A percentile compares a stretch with the other conserved stretches of the same genome.
Conservation (phyloP, 352 stramenopile genomes). For the Bremia lactucae region DNA sequence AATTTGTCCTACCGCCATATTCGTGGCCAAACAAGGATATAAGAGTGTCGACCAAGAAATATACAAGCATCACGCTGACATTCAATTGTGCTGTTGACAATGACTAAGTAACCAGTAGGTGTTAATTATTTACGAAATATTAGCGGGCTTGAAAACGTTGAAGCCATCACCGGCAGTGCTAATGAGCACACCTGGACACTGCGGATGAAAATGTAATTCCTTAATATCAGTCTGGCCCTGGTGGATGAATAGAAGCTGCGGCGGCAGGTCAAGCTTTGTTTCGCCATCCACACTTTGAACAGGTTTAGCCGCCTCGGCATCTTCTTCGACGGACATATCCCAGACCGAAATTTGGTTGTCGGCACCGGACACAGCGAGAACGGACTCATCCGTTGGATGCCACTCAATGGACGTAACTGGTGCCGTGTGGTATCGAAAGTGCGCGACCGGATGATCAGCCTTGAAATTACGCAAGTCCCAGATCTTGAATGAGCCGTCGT, state of each 20-base stretch:
- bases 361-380: conserved; percentile 89
- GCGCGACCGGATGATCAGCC: conserved; percentile 80
- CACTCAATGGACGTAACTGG: conserved; percentile 98
- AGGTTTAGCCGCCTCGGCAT: conserved; percentile 58
- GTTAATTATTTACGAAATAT: conserved; percentile 86
- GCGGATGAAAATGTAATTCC: conserved; percentile 98
- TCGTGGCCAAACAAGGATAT: no score
- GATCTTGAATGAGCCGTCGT: conserved; percentile 96
- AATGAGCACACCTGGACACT: conserved; percentile 95
- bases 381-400: conserved; percentile 98
- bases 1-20: no score
- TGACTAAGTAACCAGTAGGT: no score
- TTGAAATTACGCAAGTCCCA: conserved; percentile 96
- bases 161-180: conserved; percentile 95
- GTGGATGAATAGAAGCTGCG: conserved; percentile 99
- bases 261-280: conserved; percentile 87
- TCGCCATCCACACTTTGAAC: conserved; percentile 30
- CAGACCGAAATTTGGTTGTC: conserved; percentile 98
- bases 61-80: no score
- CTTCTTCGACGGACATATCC: conserved; percentile 99
- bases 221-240: conserved; percentile 98
- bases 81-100: no score
- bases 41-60: no score
- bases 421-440: conserved; percentile 93
- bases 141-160: conserved; percentile 96